Conservation (phyloP, 2,329 filamentous ascomycete species). For the Hymenoscyphus infarciens region DNA sequence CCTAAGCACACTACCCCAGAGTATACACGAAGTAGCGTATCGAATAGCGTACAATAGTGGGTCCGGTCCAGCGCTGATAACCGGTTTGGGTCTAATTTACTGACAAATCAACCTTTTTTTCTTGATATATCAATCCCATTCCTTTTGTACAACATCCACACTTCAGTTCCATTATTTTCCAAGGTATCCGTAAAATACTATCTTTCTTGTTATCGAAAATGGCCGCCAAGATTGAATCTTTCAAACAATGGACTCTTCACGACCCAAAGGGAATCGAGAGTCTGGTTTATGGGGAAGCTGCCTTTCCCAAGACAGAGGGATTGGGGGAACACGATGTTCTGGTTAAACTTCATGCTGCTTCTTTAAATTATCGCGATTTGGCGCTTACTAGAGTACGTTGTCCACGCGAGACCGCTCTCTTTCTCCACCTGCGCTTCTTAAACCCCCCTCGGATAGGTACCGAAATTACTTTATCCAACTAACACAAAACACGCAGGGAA, state of each 20-base stretch:
- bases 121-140: background rate
- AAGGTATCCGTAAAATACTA: background rate
- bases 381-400: constrained; percentile 34
- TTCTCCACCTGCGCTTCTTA: background rate
- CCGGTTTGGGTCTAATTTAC: background rate
- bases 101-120: background rate
- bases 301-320: background rate
- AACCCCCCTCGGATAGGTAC: background rate
- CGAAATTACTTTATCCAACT: background rate
- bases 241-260: background rate
- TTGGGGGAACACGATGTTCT: constrained; percentile 52
- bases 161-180: background rate
- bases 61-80: background rate
- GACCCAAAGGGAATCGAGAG: background rate
- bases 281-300: background rate
- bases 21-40: background rate
- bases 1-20: background rate
- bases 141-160: background rate
- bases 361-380: constrained; percentile 41
- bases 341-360: constrained; percentile 45
- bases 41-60: background rate
- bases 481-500: background rate
- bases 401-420: too few relatives aligned
- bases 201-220: background rate
- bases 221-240: background rate